Evolutionary conservation across 169 alveolate species (phyloP), one percentile per base, ranked within the genome.

Genomic region (Eimeria maxima): DNA sequence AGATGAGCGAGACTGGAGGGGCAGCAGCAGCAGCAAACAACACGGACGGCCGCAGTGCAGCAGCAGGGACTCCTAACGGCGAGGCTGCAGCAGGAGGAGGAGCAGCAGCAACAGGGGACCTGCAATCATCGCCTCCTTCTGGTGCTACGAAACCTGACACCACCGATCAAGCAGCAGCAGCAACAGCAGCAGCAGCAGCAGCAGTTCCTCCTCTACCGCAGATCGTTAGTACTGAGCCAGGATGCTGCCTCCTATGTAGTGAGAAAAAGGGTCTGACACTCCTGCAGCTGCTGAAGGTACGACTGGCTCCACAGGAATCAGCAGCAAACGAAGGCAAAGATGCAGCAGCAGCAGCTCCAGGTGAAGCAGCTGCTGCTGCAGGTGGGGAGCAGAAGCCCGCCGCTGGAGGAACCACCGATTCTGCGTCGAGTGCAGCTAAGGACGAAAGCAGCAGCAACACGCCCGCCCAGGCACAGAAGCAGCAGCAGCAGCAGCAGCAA

Each of bases 221-320:
- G 74, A 27, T 83, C 55, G 45, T 83, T 24, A 50, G 50, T 27
- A 83, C 74, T 33, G 91, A 83, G 74, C 73, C 91, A 2, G 91
- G 91, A 50, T 83, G 91, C 42, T 83, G 91, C 74, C 55, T 83
- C 76, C 91, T 83, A 27, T 83, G 91, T 38, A n/a, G 91, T 47
- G 91, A 83, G 44, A 83, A 83, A 53, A 55, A 55, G 74, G 91
- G 91, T 18, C 29, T 83, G 13, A 83, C 76, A 33, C 53, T 83
- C 10, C 76, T 53, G 71, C 91, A 83, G 91, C 71, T 83, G 57
- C 91, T 83, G 67, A 83, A 55, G 74, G 76, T 83, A 27, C 91
- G 55, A 22, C 91, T 83, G 76, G 71, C 91, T 29, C 42, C 91
- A 16, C 76, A 24, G n/a, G 76, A 13, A 53, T 53, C 74, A 55